Base-by-base conservation (phyloP, 176 grass and related monocot species). In the Raddia distichophylla region DNA sequence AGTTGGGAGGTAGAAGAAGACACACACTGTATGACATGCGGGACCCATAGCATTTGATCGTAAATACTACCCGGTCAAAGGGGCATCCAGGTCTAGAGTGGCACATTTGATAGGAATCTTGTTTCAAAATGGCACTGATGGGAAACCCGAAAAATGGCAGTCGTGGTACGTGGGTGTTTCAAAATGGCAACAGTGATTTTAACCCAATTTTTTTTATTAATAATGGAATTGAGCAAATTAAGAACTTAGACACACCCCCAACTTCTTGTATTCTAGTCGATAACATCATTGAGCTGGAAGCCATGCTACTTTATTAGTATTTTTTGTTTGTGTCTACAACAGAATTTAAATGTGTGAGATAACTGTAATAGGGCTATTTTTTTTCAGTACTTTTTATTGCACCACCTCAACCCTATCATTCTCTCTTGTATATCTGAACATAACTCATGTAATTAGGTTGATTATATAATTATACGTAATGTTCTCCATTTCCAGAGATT, bases 271-370 rank as follows among this genome's bases (percentile, higher is more conserved):
- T 82, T 60, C 42, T 27, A n/a, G 33, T 74, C 19, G 5, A 33
- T 44, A 65, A 74, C 47, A 66, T 83, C 71, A 75, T 33, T 82
- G 60, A 75, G 60, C 81, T 54, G 49, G n/a, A 58, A 15, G 22
- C 59, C 40, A 58, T 68, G 82, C 60, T 68, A 69, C 17, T 16
- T 53, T 60, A 60, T 15, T 53, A 14, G 27, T n/a, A 32, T 65
- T 71, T 71, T 61, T 27, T 67, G 8, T 46, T 81, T 55, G 65
- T 33, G 43, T 72, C 68, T 59, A 76, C 42, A 61, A 67, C 42
- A 61, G 8, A 45, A 48, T 52, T 60, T 64, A 60, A 84, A 50
- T 53, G 62, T 85, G 43, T 20, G 10, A 84, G 17, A 61, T 20
- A 70, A 60, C 37, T 3, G 44, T 20, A 70, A 60, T 19, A 9